Base-by-base conservation (phyloP, 2,329 filamentous ascomycete genomes). In the Fusarium humuli region DNA sequence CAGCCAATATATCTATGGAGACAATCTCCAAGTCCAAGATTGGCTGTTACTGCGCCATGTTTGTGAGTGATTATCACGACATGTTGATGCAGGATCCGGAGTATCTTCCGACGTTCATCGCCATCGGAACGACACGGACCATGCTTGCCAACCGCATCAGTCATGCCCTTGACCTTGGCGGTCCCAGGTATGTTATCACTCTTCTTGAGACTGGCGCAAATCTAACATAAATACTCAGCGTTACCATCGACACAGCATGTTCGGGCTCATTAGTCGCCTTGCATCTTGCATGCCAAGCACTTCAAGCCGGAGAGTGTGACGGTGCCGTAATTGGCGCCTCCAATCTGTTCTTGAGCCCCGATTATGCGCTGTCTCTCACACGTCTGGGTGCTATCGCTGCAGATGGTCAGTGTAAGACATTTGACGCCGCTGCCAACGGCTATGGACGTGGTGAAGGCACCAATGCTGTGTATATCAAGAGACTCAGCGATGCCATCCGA, bases 381-480 rank as follows among this genome's bases (percentile, higher is more conserved):
- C 58, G 70, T 18, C 60, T 72, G 3, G 73, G 73, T 3, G 73
- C 75, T 27, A 68, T 78, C 7, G 73, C 75, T 12, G 76, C 79
- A 7, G 77, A 81, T 5, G 77, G 79, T n/a, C 67, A 69, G 41
- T 81, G 77, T 29, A 80, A 81, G 57, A 83, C 83, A 18, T 88
- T 85, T 73, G 87, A 88, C 68, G 74, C 79, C 9, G 79, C 79
- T 6, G 88, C 86, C 11, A 77, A 81, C 67, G 75, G 74, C 16
- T 91, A 90, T 73, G 86, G 83, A 1, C 83, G 88, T 16, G 88
- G 86, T 2, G 88, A 91, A 70, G 88, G 87, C 0, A 79, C 85
- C 20, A 86, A 81, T 1, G 80, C 84, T 14, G 73, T 90, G 3
- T 74, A 89, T 5, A 67, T 91, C 4, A 90, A 90, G 76, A 81